Evolutionary conservation across 805 yeast genomes (phyloP), one percentile per base, ranked within the genome.

Genomic region (Brettanomyces anomalus): DNA sequence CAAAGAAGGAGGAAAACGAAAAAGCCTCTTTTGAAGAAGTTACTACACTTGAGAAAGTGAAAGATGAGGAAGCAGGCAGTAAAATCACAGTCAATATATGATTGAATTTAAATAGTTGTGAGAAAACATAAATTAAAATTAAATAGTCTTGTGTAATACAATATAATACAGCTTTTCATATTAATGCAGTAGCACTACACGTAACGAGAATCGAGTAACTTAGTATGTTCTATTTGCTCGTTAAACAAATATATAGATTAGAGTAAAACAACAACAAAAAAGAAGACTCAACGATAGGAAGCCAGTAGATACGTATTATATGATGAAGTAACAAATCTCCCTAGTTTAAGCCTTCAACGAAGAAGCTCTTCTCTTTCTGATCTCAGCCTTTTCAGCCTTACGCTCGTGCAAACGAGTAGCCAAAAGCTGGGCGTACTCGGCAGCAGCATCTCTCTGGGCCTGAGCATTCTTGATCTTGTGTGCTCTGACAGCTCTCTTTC

Each of bases 401-500:
- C 89, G 87, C 77, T 90, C 97, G 74, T 87, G 85, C 72, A 90
- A 84, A 76, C 97, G 90, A 79, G 87, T 77, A 69, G 99, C 97
- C 71, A 93, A 80, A 69, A 93, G 79, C 77, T 89, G 95, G 68
- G 97, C 95, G 83, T 93, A 93, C 76, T 93, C 98, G 68, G 97
- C 95, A 74, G 99, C 98, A 76, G 95, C 96, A 73, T 93, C 97
- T 87, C 95, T 88, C 77, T 88, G 96, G 67, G 86, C 88, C 80
- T 87, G 95, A 71, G 97, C 97, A 74, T 86, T 85, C 78, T 81
- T 85, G 71, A 85, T 76, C 84, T 93, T 93, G 75, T 81, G 76
- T 64, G 96, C 81, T 71, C 78, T 85, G 71, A 85, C 82, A 69
- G 86, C 89, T 77, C 97, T 85, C 94, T 93, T 93, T 83, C 96